Conservation (phyloP, 306 rosid species). For the Quercus robur region DNA sequence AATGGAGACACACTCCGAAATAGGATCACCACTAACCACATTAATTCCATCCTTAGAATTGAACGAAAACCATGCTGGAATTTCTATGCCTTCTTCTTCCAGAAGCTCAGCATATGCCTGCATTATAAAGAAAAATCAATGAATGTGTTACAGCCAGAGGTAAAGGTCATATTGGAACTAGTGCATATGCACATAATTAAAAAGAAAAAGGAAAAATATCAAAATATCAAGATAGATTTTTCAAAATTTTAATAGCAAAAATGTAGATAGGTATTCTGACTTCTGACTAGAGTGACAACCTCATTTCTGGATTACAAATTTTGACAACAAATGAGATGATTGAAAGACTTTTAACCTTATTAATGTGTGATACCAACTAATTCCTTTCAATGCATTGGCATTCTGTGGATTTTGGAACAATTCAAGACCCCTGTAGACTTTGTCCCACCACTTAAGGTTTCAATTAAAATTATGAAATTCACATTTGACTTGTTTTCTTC, state of each 20-base stretch:
- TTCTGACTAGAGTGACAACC: no score
- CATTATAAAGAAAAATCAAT: constrained; percentile 5
- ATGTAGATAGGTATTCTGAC: no score
- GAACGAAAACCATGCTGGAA: constrained; percentile 91
- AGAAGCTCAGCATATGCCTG: constrained; percentile 84
- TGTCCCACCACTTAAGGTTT: not conserved
- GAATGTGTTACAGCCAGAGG: not conserved
- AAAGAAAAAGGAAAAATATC: no score
- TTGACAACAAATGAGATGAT: no score
- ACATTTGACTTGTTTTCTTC: not conserved
- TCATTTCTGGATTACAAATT: no score
- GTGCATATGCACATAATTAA: not conserved
- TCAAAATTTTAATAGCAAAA: no score
- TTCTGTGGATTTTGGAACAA: no score
- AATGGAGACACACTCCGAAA: constrained; percentile 64
- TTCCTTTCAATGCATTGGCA: no score
- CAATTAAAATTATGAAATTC: not conserved
- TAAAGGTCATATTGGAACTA: not conserved
- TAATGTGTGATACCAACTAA: no score
- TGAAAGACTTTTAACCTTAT: no score
- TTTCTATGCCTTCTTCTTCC: constrained; percentile 65
- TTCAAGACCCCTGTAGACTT: no score
- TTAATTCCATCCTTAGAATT: constrained; percentile 68
- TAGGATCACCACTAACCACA: constrained; percentile 74
- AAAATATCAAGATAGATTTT: no score